Evolutionary conservation across 202 grass and related monocot species (phyloP).

Genomic region (Cymbopogon flexuosus): DNA sequence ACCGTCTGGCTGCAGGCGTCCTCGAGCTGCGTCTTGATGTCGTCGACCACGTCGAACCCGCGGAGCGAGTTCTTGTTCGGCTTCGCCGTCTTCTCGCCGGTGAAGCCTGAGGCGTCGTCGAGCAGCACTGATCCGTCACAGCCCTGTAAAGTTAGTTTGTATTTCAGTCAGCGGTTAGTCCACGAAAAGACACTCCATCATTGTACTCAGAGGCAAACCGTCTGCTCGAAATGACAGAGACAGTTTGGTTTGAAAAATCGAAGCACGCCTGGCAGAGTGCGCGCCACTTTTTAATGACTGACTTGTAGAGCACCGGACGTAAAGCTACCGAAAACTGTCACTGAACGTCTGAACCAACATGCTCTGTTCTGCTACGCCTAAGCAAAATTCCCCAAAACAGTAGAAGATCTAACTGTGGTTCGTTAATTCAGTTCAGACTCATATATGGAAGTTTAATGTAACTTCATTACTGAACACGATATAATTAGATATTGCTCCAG

Average conservation of each 20-base stretch:
- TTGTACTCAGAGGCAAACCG: not conserved
- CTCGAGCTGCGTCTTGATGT: conserved; percentile 48
- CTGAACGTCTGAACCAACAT: not conserved
- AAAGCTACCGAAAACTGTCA: not conserved
- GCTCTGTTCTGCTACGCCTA: not conserved
- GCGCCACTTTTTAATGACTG: not conserved
- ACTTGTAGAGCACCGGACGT: not conserved
- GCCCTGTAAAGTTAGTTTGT: conserved; percentile 23
- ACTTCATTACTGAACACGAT: not conserved
- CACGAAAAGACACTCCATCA: not conserved
- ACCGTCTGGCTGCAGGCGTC: conserved; percentile 37
- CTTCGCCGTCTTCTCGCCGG: conserved; percentile 43
- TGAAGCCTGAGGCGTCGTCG: conserved; percentile 29
- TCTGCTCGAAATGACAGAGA: not conserved
- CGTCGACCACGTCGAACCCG: conserved; percentile 52
- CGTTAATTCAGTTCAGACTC: not conserved
- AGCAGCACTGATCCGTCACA: conserved; percentile 63
- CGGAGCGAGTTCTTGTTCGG: conserved; percentile 52
- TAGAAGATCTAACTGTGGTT: not conserved
- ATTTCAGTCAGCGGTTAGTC: conserved; percentile 12
- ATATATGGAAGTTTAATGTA: not conserved
- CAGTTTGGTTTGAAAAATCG: not conserved
- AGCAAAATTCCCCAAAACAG: not conserved
- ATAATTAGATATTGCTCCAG: not conserved
- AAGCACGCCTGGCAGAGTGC: not conserved